A percentile compares a stretch with the other conserved stretches of the same genome.
phyloP scores from a whole-genome alignment of 345 rosid genomes.

The Arabis hirsuta region DNA sequence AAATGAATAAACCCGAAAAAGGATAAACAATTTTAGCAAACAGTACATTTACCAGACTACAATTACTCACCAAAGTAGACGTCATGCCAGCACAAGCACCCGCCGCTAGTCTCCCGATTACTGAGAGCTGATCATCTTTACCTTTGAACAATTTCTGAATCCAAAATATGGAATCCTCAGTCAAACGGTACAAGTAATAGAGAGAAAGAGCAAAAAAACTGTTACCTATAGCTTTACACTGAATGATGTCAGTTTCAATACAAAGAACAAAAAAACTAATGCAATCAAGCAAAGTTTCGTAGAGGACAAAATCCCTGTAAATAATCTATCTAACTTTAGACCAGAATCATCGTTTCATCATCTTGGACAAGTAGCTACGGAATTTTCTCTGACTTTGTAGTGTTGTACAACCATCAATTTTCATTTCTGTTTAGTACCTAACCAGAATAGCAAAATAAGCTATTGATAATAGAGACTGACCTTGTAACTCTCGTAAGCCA shows the following conservation, averaged over 20 bases:
- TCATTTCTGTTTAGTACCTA: background rate
- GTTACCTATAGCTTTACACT: background rate
- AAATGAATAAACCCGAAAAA: background rate
- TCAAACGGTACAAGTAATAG: constrained; percentile 9
- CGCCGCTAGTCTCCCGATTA: constrained; percentile 90
- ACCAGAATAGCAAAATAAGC: constrained; percentile 1
- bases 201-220: background rate
- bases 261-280: background rate
- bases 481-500: constrained; percentile 93
- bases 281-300: background rate
- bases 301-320: background rate
- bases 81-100: constrained; percentile 99
- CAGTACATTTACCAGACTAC: background rate
- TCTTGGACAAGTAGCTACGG: background rate
- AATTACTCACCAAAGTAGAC: constrained; percentile 82
- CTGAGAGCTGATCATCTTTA: constrained; percentile 78
- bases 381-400: background rate
- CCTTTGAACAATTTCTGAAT: constrained; percentile 78
- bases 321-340: background rate
- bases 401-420: background rate
- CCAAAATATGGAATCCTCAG: constrained; percentile 39
- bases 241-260: constrained; percentile 4
- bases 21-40: constrained; percentile 4
- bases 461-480: constrained; percentile 43
- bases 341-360: background rate